A percentile compares a stretch with the other conserved stretches of the same genome.
phyloP scores from a whole-genome alignment of 495 filamentous ascomycete species.

The Chaetomium tenue region DNA sequence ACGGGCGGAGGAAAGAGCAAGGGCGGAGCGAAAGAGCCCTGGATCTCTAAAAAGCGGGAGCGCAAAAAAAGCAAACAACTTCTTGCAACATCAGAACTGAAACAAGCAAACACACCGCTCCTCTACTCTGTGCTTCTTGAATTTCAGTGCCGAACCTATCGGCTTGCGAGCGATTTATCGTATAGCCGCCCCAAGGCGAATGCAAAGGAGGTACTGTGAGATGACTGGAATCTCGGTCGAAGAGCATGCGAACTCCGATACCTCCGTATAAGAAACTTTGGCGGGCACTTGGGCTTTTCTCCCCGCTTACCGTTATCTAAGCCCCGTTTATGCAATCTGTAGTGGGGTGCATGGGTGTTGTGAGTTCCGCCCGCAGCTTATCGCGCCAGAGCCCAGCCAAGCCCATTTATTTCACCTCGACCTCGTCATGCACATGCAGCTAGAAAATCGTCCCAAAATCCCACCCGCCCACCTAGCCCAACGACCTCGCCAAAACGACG shows the following conservation, averaged over 20 bases:
- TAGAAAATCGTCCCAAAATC: slow-evolving; percentile 5
- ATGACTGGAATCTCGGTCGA: background rate
- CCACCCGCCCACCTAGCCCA: background rate
- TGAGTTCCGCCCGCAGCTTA: slow-evolving; percentile 18
- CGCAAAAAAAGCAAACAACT: slow-evolving; percentile 17
- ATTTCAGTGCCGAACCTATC: too few relatives aligned
- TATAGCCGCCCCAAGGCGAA: too few relatives aligned
- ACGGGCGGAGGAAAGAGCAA: slow-evolving; percentile 2
- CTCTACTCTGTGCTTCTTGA: background rate
- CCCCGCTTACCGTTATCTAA: slow-evolving; percentile 18
- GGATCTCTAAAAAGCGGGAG: background rate
- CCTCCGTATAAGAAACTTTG: slow-evolving; percentile 20
- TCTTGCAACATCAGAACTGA: background rate
- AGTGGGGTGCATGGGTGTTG: background rate
- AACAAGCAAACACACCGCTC: slow-evolving; percentile 10
- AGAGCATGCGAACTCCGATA: slow-evolving; percentile 6
- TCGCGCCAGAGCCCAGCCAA: slow-evolving; percentile 17
- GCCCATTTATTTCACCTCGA: slow-evolving; percentile 20
- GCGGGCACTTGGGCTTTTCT: background rate
- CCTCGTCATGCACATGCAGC: slow-evolving; percentile 28
- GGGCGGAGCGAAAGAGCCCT: background rate
- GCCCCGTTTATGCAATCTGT: slow-evolving; percentile 29
- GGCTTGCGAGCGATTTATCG: too few relatives aligned
- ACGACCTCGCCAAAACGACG: slow-evolving; percentile 7
- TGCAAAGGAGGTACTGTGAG: background rate